Percentiles rank a stretch among this genome's conserved stretches.
Conservation (phyloP, 768 basidiomycete genomes). For the Cystofilobasidium ferigula region DNA sequence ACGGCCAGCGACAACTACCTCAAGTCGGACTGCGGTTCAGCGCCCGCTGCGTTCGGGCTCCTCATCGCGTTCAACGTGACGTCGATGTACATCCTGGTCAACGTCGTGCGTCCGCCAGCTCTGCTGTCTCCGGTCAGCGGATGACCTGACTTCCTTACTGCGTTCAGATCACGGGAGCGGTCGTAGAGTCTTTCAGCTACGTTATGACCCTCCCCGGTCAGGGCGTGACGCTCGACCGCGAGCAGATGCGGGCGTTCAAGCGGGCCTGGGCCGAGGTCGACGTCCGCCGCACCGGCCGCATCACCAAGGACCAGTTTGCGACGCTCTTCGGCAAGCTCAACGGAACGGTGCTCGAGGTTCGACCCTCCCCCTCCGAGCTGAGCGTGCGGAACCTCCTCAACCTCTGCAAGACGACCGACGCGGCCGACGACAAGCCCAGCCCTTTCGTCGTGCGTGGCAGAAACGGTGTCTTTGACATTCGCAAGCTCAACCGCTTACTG, state of each 20-base stretch:
- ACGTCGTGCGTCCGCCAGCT: constrained; percentile 75
- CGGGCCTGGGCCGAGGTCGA: constrained; percentile 83
- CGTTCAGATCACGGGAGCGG: constrained; percentile 51
- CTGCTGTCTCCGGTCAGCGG: too few species aligned
- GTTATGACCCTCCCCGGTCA: constrained; percentile 78
- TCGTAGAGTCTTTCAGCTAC: constrained; percentile 91
- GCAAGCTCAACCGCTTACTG: constrained; percentile 51
- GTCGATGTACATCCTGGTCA: constrained; percentile 79
- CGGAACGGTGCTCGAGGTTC: constrained; percentile 37
- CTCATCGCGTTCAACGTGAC: constrained; percentile 14
- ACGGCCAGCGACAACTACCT: constrained; percentile 48
- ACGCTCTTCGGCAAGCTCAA: constrained; percentile 52
- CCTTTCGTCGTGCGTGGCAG: not conserved
- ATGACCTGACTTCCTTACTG: not conserved
- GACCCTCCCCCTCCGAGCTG: constrained; percentile 65
- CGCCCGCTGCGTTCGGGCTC: constrained; percentile 61
- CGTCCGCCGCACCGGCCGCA: constrained; percentile 61
- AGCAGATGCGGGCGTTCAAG: constrained; percentile 90
- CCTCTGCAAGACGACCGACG: not conserved
- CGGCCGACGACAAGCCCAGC: not conserved
- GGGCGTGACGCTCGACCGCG: constrained; percentile 65
- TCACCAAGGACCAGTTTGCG: constrained; percentile 59
- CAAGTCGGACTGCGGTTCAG: constrained; percentile 79
- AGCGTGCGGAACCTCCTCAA: constrained; percentile 51
- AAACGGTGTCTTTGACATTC: constrained; percentile 45